Conservation (phyloP, 2,329 filamentous ascomycete species). For the Aphanocladium album region DNA sequence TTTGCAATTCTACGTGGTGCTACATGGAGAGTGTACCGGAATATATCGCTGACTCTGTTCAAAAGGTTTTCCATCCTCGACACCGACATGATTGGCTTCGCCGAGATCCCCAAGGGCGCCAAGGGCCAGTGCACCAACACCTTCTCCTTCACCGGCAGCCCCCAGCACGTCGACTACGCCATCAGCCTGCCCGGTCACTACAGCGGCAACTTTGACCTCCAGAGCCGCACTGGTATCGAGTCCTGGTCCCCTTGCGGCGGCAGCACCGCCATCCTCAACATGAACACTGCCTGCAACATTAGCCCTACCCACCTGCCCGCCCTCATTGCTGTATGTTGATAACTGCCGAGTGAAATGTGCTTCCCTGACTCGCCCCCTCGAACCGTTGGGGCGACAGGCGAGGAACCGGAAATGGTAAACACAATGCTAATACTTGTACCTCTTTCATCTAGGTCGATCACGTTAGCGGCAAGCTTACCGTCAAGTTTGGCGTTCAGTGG, state of each 20-base stretch:
- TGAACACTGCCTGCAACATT: conserved; percentile 24
- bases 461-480: conserved; percentile 22
- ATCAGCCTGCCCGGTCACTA: conserved; percentile 18
- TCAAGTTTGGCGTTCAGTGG: conserved; percentile 23
- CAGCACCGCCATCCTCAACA: conserved; percentile 24
- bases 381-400: too few relatives aligned
- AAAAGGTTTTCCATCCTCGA: conserved; percentile 22
- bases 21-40: too few relatives aligned
- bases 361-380: not conserved
- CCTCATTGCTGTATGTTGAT: conserved; percentile 21
- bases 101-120: conserved; percentile 20
- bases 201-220: conserved; percentile 20
- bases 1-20: too few relatives aligned
- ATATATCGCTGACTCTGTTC: too few relatives aligned
- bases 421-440: not conserved
- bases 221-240: conserved; percentile 17
- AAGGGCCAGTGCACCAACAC: conserved; percentile 21
- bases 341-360: not conserved
- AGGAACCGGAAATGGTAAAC: too few relatives aligned
- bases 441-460: conserved; percentile 19
- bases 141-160: conserved; percentile 23
- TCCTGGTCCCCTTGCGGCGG: conserved; percentile 23
- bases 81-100: conserved; percentile 24
- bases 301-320: conserved; percentile 19
- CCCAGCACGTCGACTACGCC: conserved; percentile 18